Evolutionary conservation across 2,329 filamentous ascomycete genomes (phyloP), one percentile per base, ranked within the genome.

Genomic region (Aspergillus ochraceus): DNA sequence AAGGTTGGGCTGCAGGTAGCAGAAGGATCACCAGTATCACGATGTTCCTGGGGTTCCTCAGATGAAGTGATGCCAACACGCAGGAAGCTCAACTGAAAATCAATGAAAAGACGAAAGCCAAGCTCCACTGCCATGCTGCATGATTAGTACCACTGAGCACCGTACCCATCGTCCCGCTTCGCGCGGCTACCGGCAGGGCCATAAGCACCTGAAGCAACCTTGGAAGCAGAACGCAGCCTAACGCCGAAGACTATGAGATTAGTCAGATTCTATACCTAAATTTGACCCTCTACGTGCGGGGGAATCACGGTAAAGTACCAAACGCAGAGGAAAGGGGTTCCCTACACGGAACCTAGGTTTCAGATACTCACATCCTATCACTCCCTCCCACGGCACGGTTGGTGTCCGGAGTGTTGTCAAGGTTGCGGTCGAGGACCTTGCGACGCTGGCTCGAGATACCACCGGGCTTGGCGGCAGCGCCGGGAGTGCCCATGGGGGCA

Each of bases 291-390:
- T 86, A 84, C 84, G 87, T 85, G 85, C 84, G 91, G 88, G 87
- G 85, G 88, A 86, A 83, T 84, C 79, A 61, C 57, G 65, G 83
- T 83, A 69, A 84, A 87, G 88, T 87, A 91, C 86, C 86, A 89
- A 88, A 90, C 88, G 88, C 87, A 88, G 88, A 90, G 87, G 88
- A 73, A 70, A 70, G 73, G 74, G 69, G 88, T 89, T 90, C 89
- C 90, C 94, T 93, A 92, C 90, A 88, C 90, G 86, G 87, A 90
- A 88, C 86, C 82, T 77, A 81, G 77, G 82, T 81, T 83, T 80
- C 84, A 86, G 83, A 84, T 82, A 96, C 92, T 97, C 91, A 97
- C 92, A 97, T 96, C 90, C 92, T 89, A 83, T 92, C 90, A 84
- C 88, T 91, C 81, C 88, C 88, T 77, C 88, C 89, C 74, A 90